A percentile compares a stretch with the other conserved stretches of the same genome.
These are phyloP conservation scores for Thelonectria rubi DNA, from an alignment of 2,329 filamentous ascomycete genomes.

Conservation along the genomic window DNA sequence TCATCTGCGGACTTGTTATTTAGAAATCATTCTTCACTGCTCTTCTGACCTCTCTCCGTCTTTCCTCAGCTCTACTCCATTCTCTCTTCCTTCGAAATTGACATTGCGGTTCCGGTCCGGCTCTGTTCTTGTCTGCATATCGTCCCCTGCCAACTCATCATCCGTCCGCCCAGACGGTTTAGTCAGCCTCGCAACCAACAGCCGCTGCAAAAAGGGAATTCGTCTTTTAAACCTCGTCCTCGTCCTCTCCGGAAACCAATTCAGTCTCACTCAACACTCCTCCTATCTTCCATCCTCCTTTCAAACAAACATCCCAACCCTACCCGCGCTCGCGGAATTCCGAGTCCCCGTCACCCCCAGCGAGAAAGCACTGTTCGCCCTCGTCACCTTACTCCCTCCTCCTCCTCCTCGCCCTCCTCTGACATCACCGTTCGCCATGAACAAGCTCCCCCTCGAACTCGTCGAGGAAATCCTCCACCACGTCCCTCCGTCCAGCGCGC, in stretches of 20 bases:
- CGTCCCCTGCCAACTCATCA: neutral
- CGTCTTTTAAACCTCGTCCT: neutral
- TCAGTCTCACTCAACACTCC: neutral
- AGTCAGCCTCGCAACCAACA: neutral
- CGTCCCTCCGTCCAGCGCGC: conserved; percentile 35
- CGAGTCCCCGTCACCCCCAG: neutral
- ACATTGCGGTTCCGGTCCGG: no score
- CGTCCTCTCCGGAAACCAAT: neutral
- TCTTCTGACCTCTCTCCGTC: no score
- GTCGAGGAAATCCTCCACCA: conserved; percentile 42
- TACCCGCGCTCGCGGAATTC: neutral
- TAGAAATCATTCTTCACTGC: no score
- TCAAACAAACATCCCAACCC: neutral
- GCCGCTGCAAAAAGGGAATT: neutral
- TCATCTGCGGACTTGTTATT: no score
- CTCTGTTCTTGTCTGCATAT: neutral
- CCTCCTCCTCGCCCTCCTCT: neutral
- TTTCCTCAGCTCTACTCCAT: no score
- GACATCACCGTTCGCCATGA: conserved; percentile 35
- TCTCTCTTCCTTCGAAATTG: no score
- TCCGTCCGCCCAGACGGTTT: neutral
- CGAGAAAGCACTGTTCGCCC: neutral
- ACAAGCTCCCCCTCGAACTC: conserved; percentile 45
- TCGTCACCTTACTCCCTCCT: neutral
- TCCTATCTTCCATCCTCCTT: neutral